These are phyloP conservation scores for Halteria grandinella DNA, from an alignment of 73 alveolate genomes.

Conservation along the genomic window DNA sequence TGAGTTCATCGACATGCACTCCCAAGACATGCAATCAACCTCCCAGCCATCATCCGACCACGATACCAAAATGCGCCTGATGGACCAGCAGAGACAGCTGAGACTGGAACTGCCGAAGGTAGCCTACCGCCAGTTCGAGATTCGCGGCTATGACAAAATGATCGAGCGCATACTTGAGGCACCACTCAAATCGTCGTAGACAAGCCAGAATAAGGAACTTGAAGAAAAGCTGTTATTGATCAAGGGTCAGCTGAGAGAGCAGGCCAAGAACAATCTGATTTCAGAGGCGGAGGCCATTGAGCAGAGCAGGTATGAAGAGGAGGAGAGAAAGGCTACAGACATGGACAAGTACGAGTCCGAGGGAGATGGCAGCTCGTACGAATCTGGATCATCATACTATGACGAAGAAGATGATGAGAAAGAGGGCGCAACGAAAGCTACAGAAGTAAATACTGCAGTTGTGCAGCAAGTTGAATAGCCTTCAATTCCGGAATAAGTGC, in stretches of 20 bases:
- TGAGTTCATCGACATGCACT: constrained; percentile 15
- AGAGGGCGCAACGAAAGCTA: background rate
- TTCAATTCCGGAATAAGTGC: too few relatives aligned
- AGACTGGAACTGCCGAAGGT: constrained; percentile 29
- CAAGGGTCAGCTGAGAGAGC: background rate
- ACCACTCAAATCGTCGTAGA: constrained; percentile 27
- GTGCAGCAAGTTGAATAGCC: too few relatives aligned
- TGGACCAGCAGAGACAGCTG: constrained; percentile 11
- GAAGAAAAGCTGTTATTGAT: background rate
- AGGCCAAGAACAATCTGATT: background rate
- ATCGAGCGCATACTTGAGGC: constrained; percentile 47
- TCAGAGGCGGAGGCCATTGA: background rate
- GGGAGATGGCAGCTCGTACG: background rate
- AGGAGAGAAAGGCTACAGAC: constrained; percentile 7
- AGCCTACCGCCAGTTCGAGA: constrained; percentile 27
- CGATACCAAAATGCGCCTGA: background rate
- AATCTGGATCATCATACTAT: constrained; percentile 28
- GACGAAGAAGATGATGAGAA: constrained; percentile 32
- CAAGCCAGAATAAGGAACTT: background rate
- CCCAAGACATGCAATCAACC: background rate
- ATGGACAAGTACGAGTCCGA: background rate
- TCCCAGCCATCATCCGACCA: background rate
- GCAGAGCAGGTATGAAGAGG: background rate
- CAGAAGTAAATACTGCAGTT: too few relatives aligned
- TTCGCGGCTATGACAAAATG: constrained; percentile 44